phyloP scores from a whole-genome alignment of 345 rosid genomes.

The Gossypium ekmanianum region DNA sequence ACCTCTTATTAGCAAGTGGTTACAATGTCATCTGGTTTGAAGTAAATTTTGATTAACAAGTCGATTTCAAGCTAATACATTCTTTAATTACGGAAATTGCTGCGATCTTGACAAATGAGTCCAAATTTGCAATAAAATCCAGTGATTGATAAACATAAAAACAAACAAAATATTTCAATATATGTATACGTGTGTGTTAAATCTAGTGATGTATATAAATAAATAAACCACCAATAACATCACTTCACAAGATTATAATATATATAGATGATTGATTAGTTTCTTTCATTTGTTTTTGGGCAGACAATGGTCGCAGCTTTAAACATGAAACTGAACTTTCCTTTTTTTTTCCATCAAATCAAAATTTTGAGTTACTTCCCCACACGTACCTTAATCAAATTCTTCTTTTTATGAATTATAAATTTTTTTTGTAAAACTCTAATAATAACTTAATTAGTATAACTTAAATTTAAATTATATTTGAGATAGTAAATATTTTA shows the following conservation, averaged over 20 bases:
- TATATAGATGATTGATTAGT: neutral
- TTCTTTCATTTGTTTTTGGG: neutral
- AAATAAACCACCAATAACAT: neutral
- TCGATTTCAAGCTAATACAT: neutral
- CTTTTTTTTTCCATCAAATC: neutral
- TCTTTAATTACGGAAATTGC: neutral
- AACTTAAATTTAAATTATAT: rapidly evolving
- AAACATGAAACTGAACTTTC: neutral
- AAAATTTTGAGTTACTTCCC: neutral
- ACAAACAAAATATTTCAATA: neutral
- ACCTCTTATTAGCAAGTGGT: neutral
- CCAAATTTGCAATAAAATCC: neutral
- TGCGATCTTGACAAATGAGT: neutral
- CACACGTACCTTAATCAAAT: neutral
- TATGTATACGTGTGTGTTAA: neutral
- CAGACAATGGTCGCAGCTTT: neutral
- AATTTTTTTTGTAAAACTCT: too few species aligned
- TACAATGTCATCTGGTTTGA: neutral
- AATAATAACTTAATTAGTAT: rapidly evolving
- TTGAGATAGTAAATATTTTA: rapidly evolving
- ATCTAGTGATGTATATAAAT: neutral
- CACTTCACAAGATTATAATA: neutral
- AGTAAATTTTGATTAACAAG: neutral
- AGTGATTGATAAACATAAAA: neutral
- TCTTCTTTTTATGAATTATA: too few species aligned